These are phyloP conservation scores for Calycina marina DNA, from an alignment of 2,329 filamentous ascomycete species.

Conservation along the genomic window DNA sequence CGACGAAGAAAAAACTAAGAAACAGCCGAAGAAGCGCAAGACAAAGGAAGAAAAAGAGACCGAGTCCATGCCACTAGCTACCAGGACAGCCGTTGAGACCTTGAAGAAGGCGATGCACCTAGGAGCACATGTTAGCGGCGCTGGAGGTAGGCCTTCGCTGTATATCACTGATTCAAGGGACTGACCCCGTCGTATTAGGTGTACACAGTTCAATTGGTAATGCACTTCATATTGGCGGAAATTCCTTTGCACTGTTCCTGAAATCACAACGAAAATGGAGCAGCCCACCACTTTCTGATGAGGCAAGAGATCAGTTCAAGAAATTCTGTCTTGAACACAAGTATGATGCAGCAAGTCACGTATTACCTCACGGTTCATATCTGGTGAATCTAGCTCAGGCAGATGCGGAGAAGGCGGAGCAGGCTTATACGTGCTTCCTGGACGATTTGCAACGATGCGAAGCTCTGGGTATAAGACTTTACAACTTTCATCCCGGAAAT, in stretches of 20 bases:
- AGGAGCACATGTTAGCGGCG: constrained; percentile 81
- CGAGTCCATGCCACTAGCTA: constrained; percentile 48
- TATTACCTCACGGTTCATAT: constrained; percentile 89
- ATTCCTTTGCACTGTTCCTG: constrained; percentile 86
- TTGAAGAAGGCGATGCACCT: constrained; percentile 64
- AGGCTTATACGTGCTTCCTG: constrained; percentile 74
- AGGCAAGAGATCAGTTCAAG: constrained; percentile 55
- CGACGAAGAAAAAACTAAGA: constrained; percentile 14
- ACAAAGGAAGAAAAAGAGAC: constrained; percentile 41
- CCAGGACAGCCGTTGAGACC: constrained; percentile 46
- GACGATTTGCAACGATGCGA: constrained; percentile 83
- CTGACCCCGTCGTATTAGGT: constrained; percentile 33
- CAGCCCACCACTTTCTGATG: constrained; percentile 59
- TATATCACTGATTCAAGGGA: constrained; percentile 6
- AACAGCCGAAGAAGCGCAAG: constrained; percentile 30
- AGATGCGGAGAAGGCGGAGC: constrained; percentile 63
- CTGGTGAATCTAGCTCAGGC: constrained; percentile 88
- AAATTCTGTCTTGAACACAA: constrained; percentile 50
- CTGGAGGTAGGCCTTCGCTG: constrained; percentile 68
- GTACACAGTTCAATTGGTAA: constrained; percentile 81
- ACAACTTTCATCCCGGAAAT: constrained; percentile 95
- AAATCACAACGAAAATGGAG: constrained; percentile 95
- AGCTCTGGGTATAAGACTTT: constrained; percentile 71
- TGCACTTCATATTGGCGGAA: constrained; percentile 68
- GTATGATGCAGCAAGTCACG: constrained; percentile 57